Percentiles rank a stretch among this genome's conserved stretches.
phyloP scores from a whole-genome alignment of 75 land plant species.

The Cupressus sempervirens region DNA sequence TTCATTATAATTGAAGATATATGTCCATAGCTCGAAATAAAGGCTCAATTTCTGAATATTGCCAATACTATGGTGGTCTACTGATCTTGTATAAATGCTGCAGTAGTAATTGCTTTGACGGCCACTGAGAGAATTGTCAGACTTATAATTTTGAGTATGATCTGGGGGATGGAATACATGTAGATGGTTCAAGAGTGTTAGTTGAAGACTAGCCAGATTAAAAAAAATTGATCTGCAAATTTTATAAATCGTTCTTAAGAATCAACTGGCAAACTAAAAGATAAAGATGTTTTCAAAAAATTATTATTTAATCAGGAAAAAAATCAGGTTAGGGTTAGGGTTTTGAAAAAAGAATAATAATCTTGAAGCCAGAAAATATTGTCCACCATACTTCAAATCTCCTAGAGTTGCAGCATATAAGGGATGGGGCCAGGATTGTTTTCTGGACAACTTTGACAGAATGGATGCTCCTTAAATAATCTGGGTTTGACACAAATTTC shows the following conservation, averaged over 20 bases:
- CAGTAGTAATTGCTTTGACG: neutral
- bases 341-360: too few species aligned
- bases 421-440: too few species aligned
- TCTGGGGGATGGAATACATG: neutral
- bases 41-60: neutral
- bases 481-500: too few species aligned
- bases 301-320: too few species aligned
- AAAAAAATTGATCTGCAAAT: neutral
- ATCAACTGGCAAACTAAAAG: too few species aligned
- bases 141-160: neutral
- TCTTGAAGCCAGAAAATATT: too few species aligned
- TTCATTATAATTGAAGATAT: conserved; percentile 5
- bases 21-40: neutral
- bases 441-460: too few species aligned
- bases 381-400: too few species aligned
- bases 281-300: too few species aligned
- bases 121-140: neutral
- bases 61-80: neutral
- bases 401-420: neutral
- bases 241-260: neutral
- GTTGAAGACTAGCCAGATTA: neutral
- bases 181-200: neutral
- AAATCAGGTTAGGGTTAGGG: too few species aligned
- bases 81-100: neutral
- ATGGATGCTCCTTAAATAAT: too few species aligned